Evolutionary conservation across 2,329 filamentous ascomycete genomes (phyloP).

Genomic region (Arthroderma uncinatum): DNA sequence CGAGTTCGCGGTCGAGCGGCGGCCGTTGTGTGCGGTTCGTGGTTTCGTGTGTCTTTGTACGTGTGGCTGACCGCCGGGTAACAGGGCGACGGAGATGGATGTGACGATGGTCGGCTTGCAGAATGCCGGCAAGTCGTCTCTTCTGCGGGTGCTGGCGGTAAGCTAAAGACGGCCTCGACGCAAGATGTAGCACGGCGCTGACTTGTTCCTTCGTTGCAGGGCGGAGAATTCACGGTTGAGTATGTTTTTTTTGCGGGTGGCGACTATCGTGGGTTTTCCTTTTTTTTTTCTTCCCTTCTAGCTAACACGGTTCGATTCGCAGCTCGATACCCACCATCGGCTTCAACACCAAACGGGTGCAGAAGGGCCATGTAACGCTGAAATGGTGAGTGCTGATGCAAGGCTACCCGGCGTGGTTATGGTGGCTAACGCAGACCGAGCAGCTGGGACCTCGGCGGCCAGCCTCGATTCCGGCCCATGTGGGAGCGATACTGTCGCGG

Average conservation of each 20-base stretch:
- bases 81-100: constrained; percentile 97
- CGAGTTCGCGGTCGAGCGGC: not conserved
- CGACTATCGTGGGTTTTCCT: not conserved
- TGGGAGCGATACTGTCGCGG: constrained; percentile 98
- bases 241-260: constrained; percentile 52
- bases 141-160: constrained; percentile 90
- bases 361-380: constrained; percentile 93
- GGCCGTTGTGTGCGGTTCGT: not conserved
- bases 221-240: constrained; percentile 97
- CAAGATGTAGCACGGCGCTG: constrained; percentile 4
- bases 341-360: constrained; percentile 98
- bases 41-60: not conserved
- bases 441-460: constrained; percentile 91
- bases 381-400: constrained; percentile 54
- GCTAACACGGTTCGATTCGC: constrained; percentile 21
- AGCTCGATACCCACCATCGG: constrained; percentile 97
- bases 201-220: constrained; percentile 43
- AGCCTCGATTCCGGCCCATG: constrained; percentile 95
- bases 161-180: no score
- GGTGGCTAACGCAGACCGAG: constrained; percentile 13
- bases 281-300: not conserved
- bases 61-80: not conserved
- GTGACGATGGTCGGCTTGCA: constrained; percentile 98
- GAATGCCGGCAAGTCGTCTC: constrained; percentile 93
- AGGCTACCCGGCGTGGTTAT: constrained; percentile 21